Base-by-base conservation (phyloP, 2,329 filamentous ascomycete species). In the Hymenoscyphus occultus region DNA sequence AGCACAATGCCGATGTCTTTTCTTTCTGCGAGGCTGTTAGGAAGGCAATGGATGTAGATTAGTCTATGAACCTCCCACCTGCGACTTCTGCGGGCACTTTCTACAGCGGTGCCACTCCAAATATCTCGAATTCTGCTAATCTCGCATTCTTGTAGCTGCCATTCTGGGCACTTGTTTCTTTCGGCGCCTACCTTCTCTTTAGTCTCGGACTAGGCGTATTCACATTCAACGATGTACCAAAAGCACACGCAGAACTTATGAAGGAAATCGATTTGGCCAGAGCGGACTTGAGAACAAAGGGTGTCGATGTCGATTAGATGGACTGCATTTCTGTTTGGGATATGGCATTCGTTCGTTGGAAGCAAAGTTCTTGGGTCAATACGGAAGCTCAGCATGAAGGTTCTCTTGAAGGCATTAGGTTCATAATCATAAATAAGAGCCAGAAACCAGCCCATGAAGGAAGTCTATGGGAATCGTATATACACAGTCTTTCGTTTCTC, bases 191-290 rank as follows among this genome's bases (percentile, higher is more conserved):
- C 80, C 89, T 99, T 22, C 89, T 99, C 70, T 92, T 90, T 81
- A 92, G 92, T 73, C 90, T 99, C 68, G 95, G 95, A 74, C 90
- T 88, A 82, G 95, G 95, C 70, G 91, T 99, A 73, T 84, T 97
- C 76, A 97, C 92, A 64, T 99, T 99, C 85, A 95, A 97, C 82
- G 93, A 98, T 79, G 92, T 96, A 59, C 93, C 94, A 63, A 86
- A 92, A 68, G 95, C 95, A 61, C 90, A 98, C 79, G 86, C 89
- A 76, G 93, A 97, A 80, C 82, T 99, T 73, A 92, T 95, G 84
- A 82, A 81, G 73, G 91, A 98, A 80, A 95, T 96, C 75, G 84
- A 92, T 68, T 72, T 88, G 77, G 92, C 92, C 69, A 89, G 90
- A 81, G 80, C 80, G 67, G 92, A 96, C 72, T 80, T 96, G 77